Percentiles rank a stretch among this genome's conserved stretches.
phyloP scores from a whole-genome alignment of 2,329 filamentous ascomycete genomes.

The Onygenales sp. region DNA sequence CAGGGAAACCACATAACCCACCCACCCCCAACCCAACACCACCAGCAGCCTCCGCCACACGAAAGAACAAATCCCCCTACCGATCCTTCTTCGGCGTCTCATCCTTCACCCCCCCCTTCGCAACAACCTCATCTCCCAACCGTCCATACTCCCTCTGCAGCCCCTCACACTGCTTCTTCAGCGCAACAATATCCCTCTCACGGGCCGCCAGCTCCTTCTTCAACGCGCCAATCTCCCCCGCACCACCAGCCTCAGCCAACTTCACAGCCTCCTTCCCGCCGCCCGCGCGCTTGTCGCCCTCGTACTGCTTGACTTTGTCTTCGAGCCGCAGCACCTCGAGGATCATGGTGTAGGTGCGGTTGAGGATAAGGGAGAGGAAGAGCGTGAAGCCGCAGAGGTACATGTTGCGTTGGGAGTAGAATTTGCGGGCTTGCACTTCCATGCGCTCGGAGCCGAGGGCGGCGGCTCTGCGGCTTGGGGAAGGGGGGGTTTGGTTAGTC shows the following conservation, averaged over 20 bases:
- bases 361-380: constrained; percentile 93
- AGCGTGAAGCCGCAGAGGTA: constrained; percentile 99
- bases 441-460: constrained; percentile 88
- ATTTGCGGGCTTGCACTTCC: constrained; percentile 98
- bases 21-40: not conserved
- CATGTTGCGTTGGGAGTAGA: constrained; percentile 99
- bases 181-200: constrained; percentile 70
- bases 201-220: constrained; percentile 60
- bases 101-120: constrained; percentile 22
- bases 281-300: constrained; percentile 53
- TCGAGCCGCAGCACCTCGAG: constrained; percentile 85
- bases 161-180: constrained; percentile 88
- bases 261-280: constrained; percentile 61
- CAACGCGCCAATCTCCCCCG: constrained; percentile 68
- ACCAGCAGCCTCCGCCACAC: not conserved
- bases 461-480: constrained; percentile 43
- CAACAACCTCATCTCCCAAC: constrained; percentile 66
- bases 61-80: constrained; percentile 22
- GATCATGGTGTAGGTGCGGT: constrained; percentile 98
- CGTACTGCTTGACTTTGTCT: constrained; percentile 77
- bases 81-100: constrained; percentile 46
- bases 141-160: constrained; percentile 77
- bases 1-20: too few species aligned
- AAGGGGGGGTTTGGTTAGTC: constrained; percentile 7
- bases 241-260: constrained; percentile 60